Base-by-base conservation (phyloP, 2,329 filamentous ascomycete genomes). In the Diaporthe ilicicola region DNA sequence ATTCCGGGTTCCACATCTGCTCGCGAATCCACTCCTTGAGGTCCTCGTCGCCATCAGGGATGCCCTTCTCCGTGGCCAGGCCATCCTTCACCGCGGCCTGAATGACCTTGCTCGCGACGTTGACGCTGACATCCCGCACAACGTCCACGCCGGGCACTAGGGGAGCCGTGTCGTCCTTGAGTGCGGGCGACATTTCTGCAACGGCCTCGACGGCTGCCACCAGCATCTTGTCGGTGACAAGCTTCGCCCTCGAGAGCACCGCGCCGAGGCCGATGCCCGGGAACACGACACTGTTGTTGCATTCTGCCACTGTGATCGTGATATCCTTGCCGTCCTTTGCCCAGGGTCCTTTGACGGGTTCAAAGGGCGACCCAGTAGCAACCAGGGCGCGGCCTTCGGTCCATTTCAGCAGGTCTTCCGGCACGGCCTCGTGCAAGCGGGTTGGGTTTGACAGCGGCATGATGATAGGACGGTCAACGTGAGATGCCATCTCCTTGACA, bases 371-470 rank as follows among this genome's bases (percentile, higher is more conserved):
- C 5, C 94, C 94, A 0, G 94, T 97, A 0, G 94, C 93, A 4
- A 96, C 90, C 3, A 97, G 86, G 0, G 90, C 94, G 74, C 89
- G 90, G 1, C 94, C 94, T 53, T 92, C 82, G 0, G 93, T 95
- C 94, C 94, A 97, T 2, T 88, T 80, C 68, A 92, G 90, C 27
- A 97, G 83, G 78, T 97, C 93, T 19, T 89, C 83, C 0, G 94
- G 94, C 9, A 90, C 88, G 1, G 94, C 94, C 81, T 97, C 94
- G 78, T 97, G 94, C 0, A 97, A 87, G 1, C 89, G 86, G 0
- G 94, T 97, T 0, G 94, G 94, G 79, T 97, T 97, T 2, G 92
- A 95, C 1, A 97, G 87, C 0, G 94, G 94, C 72, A 97, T 90
- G 70, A 94, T 86, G 67, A 94, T 89, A n/a, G 94, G 94, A 0